Evolutionary conservation across 176 grass and related monocot species (phyloP), one percentile per base, ranked within the genome.

Genomic region (Aegilops sharonensis): DNA sequence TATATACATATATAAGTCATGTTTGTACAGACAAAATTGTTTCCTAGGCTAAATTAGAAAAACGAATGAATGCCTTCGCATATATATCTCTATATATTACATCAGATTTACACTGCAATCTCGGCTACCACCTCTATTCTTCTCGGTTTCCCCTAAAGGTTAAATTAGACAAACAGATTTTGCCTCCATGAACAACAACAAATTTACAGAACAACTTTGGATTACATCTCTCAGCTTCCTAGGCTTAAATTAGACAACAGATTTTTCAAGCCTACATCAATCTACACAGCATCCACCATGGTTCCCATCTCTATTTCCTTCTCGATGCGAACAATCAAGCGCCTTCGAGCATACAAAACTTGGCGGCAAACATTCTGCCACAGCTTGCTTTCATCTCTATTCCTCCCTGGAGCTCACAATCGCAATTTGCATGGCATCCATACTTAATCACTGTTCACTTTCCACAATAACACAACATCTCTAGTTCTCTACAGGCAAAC

Each of bases 401-500:
- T 61, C 64, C 29, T 64, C 25, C 14, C 47, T 47, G 30, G 17
- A 9, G 74, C 25, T 2, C 50, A 77, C 47, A 56, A 61, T 64
- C 20, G 18, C 82, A 66, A 78, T 57, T 90, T 66, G 86, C 89
- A 87, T 25, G 68, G 17, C 66, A 40, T 80, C 56, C 60, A 75
- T 54, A 50, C 64, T 81, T 68, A 24, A 21, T 54, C 56, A 59
- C 56, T 59, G 17, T 59, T 35, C 39, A 81, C 79, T 63, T 77
- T 68, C 78, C 31, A 42, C 24, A 36, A 45, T 32, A 61, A 27
- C 42, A 17, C 17, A 87, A 66, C 21, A 20, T 50, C 78, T 75
- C 50, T 54, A 18, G 50, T 54, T 54, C 50, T 54, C 29, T 36
- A 52, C 5, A 17, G 21, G 40, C 15, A 48, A 48, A 79, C 29